Evolutionary conservation across 305 asterid species (phyloP), one percentile per base, ranked within the genome.

Genomic region (Stenogyne calaminthoides): DNA sequence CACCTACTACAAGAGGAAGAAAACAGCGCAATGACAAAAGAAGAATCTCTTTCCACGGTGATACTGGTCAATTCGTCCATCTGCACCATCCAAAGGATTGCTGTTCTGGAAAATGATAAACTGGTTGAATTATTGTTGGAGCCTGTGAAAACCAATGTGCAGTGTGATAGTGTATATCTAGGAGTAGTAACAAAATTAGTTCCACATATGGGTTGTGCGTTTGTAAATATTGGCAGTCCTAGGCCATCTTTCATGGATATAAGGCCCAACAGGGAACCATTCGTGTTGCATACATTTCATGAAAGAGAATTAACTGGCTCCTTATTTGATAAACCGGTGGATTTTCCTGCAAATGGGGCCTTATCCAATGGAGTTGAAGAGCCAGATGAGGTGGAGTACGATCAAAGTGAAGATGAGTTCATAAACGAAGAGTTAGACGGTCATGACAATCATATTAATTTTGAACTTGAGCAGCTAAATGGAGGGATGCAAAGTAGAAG

Each of bases 171-270:
- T 75, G 91, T 95, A 70, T 95, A 90, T 79, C 79, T 95, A 69
- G 99, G 98, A 73, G 88, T 89, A 71, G 85, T 95, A 75, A 90
- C 97, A 39, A 88, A 88, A 80, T 81, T 95, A 78, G 95, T 72
- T 75, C 99, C 98, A 20, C 94, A 92, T 67, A 95, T 95, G 98
- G 92, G 98, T 18, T 97, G 97, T 63, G 98, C 98, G 73, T 95
- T 95, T 83, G 93, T 95, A 81, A 91, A 95, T 85, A 95, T 92
- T 73, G 99, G 99, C 73, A 80, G 91, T 80, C 80, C 90, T 57
- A 85, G 96, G 80, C 87, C 92, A 64, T 88, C 97, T 77, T 86
- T 95, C 76, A 92, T 95, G 98, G 97, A 89, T 75, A 87, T 91
- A 80, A 89, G 82, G 67, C 80, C 86, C 71, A 79, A 82, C 62